These are phyloP conservation scores for Neurospora sp. DNA, from an alignment of 495 filamentous ascomycete genomes.

Conservation along the genomic window DNA sequence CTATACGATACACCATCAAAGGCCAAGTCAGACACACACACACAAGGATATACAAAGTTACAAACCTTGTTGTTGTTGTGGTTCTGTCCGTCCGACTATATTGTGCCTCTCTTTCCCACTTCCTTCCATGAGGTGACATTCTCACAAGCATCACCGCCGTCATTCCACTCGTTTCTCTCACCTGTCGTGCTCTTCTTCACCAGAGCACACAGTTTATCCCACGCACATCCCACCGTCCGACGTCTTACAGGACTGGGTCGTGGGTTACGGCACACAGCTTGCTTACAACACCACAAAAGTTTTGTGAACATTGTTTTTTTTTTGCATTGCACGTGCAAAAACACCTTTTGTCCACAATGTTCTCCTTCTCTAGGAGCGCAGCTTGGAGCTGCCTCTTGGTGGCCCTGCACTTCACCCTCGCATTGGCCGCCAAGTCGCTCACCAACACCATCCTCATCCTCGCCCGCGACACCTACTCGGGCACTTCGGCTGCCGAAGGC, in stretches of 20 bases:
- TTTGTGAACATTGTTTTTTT: not conserved
- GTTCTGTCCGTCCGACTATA: not conserved
- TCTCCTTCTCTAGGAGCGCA: not conserved
- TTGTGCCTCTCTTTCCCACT: not conserved
- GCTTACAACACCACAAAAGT: not conserved
- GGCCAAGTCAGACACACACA: not conserved
- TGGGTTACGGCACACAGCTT: not conserved
- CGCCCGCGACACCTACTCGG: conserved; percentile 40
- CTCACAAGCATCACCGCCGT: not conserved
- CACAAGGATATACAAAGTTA: not conserved
- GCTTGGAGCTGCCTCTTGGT: not conserved
- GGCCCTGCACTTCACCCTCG: not conserved
- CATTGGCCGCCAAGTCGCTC: conserved; percentile 13
- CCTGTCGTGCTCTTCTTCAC: not conserved
- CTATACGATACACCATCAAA: not conserved
- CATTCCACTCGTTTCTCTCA: not conserved
- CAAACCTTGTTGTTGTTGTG: not conserved
- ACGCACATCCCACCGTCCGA: not conserved
- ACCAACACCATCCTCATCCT: conserved; percentile 47
- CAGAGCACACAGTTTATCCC: not conserved
- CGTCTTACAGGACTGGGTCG: not conserved
- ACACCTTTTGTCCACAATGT: not conserved
- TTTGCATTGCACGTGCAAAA: not conserved
- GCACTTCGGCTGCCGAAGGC: conserved; percentile 37
- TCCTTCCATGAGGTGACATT: not conserved